Evolutionary conservation across 2,329 filamentous ascomycete genomes (phyloP).

Genomic region (Ophiostoma perfectum): DNA sequence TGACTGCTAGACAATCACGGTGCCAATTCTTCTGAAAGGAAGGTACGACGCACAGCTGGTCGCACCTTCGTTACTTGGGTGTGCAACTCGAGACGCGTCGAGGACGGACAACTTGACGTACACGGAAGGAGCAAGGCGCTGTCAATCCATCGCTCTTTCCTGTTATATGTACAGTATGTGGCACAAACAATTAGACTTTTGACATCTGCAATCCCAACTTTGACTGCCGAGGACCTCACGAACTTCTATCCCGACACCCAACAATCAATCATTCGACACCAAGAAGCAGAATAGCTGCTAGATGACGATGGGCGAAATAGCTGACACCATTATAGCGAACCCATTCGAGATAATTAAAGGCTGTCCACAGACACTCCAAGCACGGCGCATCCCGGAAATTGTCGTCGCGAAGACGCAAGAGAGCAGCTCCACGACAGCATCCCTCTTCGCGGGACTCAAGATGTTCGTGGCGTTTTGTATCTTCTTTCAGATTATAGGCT

Average conservation of each 20-base stretch:
- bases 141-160: background rate
- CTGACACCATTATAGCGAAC: slow-evolving; percentile 12
- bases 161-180: background rate
- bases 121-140: background rate
- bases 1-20: too few species aligned
- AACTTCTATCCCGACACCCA: background rate
- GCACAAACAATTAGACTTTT: background rate
- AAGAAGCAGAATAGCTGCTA: background rate
- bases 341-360: background rate
- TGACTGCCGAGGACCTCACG: background rate
- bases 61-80: background rate
- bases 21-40: background rate
- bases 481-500: slow-evolving; percentile 8
- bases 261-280: background rate
- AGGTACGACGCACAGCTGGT: background rate
- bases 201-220: background rate
- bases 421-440: background rate
- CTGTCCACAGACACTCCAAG: background rate
- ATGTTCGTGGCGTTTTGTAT: slow-evolving; percentile 15
- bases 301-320: background rate
- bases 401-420: background rate
- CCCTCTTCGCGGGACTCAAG: background rate
- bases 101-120: background rate
- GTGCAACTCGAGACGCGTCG: background rate
- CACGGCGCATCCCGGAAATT: background rate